Conservation (phyloP, 2,329 filamentous ascomycete species). For the Diplodia mutila region DNA sequence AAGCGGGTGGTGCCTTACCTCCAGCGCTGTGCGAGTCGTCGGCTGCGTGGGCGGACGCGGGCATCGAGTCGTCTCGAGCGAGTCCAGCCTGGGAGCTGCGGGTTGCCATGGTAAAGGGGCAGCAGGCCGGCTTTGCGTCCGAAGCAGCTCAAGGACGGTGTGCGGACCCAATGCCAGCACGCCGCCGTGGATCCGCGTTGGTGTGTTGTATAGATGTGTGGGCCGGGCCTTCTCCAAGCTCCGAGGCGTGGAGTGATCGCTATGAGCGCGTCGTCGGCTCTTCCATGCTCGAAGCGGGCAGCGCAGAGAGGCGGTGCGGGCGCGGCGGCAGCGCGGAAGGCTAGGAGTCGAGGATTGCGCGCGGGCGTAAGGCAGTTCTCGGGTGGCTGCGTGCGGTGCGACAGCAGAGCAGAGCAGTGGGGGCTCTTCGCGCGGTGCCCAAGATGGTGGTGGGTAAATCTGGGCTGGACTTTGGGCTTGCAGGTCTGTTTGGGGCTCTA, state of each 20-base stretch:
- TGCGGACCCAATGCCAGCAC: constrained; percentile 23
- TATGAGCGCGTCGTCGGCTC: constrained; percentile 31
- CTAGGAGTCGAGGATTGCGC: constrained; percentile 12
- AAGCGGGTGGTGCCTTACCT: constrained; percentile 35
- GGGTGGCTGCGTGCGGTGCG: constrained; percentile 9
- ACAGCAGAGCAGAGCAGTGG: background rate
- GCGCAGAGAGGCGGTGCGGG: constrained; percentile 19
- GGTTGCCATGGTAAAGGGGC: constrained; percentile 26
- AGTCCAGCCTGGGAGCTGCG: constrained; percentile 18
- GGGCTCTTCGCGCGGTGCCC: constrained; percentile 10
- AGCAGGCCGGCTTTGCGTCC: constrained; percentile 9
- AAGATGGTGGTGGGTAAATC: constrained; percentile 12
- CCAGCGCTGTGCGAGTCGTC: constrained; percentile 46
- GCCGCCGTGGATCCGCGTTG: constrained; percentile 30
- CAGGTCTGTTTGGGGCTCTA: constrained; percentile 10
- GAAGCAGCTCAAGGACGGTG: constrained; percentile 17
- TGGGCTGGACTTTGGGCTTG: constrained; percentile 11
- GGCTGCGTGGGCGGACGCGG: constrained; percentile 31
- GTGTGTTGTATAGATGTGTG: constrained; percentile 31
- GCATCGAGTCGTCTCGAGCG: constrained; percentile 12
- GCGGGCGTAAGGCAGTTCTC: constrained; percentile 14
- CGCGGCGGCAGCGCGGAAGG: constrained; percentile 20
- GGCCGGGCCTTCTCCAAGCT: constrained; percentile 34
- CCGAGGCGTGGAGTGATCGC: constrained; percentile 37
- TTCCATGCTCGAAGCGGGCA: constrained; percentile 25